These are phyloP conservation scores for Aethionema arabicum DNA, from an alignment of 345 rosid genomes.

Conservation along the genomic window DNA sequence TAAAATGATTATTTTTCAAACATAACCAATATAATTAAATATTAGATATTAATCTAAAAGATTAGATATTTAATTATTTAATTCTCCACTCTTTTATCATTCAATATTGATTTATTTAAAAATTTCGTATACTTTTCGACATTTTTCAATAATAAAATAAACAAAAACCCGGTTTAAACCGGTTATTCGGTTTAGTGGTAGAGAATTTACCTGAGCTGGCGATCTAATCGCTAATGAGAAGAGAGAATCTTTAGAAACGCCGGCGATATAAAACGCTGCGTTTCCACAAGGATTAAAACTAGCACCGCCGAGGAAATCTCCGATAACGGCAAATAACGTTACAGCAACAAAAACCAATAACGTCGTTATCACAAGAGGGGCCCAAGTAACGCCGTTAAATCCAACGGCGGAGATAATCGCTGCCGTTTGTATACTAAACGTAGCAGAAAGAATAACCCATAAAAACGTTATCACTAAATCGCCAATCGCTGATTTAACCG, in stretches of 20 bases:
- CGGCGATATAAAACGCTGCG: slow-evolving; percentile 84
- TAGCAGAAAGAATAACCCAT: slow-evolving; percentile 74
- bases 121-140: no score
- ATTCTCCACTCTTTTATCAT: no score
- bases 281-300: slow-evolving; percentile 86
- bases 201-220: slow-evolving; percentile 94
- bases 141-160: background rate
- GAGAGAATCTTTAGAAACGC: slow-evolving; percentile 68
- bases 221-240: slow-evolving; percentile 84
- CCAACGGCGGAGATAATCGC: slow-evolving; percentile 52
- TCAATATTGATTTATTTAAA: no score
- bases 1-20: no score
- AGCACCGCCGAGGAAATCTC: slow-evolving; percentile 74
- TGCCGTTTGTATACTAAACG: slow-evolving; percentile 59
- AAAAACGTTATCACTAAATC: slow-evolving; percentile 62
- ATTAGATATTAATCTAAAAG: no score
- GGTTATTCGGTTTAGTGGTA: no score
- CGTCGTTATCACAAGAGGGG: slow-evolving; percentile 50
- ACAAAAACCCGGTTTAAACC: background rate
- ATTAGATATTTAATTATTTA: no score
- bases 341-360: slow-evolving; percentile 63
- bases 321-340: slow-evolving; percentile 57
- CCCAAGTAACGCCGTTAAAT: slow-evolving; percentile 49
- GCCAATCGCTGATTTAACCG: slow-evolving; percentile 60
- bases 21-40: no score